These are phyloP conservation scores for Aspergillus ochraceoroseus DNA, from an alignment of 2,329 filamentous ascomycete genomes.

Conservation along the genomic window DNA sequence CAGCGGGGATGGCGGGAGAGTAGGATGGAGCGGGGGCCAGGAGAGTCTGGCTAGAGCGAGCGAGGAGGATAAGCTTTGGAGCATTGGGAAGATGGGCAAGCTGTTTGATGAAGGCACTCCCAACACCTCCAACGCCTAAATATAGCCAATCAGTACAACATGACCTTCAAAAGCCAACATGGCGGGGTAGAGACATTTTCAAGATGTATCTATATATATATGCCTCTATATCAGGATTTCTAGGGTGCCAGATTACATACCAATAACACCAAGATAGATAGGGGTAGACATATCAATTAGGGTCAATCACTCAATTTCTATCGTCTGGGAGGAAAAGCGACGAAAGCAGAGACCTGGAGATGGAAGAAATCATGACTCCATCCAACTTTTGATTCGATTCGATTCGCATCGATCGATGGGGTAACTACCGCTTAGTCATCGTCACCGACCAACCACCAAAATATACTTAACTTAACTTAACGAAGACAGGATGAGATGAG, in stretches of 20 bases:
- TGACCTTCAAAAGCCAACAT: too few species aligned
- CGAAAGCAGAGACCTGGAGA: neutral
- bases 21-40: conserved; percentile 65
- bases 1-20: conserved; percentile 57
- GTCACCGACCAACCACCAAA: conserved; percentile 6
- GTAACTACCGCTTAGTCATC: conserved; percentile 14
- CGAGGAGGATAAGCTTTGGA: conserved; percentile 75
- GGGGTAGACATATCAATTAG: conserved; percentile 31
- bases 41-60: conserved; percentile 77
- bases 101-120: conserved; percentile 83
- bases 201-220: too few species aligned
- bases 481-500: too few species aligned
- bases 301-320: conserved; percentile 1
- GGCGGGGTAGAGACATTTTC: too few species aligned
- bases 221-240: too few species aligned
- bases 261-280: conserved; percentile 43
- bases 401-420: conserved; percentile 9
- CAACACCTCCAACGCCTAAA: conserved; percentile 83
- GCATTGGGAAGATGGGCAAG: conserved; percentile 65
- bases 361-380: conserved; percentile 9
- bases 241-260: conserved; percentile 22
- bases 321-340: neutral
- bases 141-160: neutral
- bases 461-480: too few species aligned
- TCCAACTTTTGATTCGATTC: neutral